Percentiles rank a stretch among this genome's conserved stretches.
Conservation (phyloP, 2,329 filamentous ascomycete genomes). For the Alternaria sp. region DNA sequence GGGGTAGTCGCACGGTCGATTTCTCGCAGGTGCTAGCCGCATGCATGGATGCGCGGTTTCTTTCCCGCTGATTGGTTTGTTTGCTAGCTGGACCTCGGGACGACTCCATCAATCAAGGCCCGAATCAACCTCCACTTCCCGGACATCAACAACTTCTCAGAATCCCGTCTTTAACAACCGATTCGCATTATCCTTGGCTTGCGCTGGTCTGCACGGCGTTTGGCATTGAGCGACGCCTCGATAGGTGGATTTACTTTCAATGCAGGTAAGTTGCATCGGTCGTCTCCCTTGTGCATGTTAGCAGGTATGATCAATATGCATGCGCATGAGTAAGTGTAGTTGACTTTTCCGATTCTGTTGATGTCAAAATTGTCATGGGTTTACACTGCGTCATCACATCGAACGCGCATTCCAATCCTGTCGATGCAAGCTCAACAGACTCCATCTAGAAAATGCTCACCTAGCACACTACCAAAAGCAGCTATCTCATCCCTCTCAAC, state of each 20-base stretch:
- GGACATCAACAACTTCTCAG: background rate
- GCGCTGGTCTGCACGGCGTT: background rate
- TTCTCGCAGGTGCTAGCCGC: too few species aligned
- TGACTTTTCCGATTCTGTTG: accelerated
- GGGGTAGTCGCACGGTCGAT: background rate
- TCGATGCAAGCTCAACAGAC: too few species aligned
- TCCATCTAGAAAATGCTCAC: too few species aligned
- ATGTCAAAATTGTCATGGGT: too few species aligned
- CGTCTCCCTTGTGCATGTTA: background rate
- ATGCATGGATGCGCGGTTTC: too few species aligned
- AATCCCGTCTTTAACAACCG: background rate
- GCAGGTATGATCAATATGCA: background rate
- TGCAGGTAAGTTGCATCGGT: too few species aligned
- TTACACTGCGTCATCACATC: background rate
- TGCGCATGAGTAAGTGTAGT: background rate
- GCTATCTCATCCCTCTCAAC: constrained; percentile 15
- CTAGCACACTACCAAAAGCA: too few species aligned
- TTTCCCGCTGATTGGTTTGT: background rate
- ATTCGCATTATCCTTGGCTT: background rate
- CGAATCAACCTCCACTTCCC: background rate
- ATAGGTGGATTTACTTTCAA: background rate
- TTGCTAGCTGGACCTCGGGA: background rate
- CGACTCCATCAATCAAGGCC: too few species aligned
- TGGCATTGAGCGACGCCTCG: background rate
- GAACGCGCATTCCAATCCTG: too few species aligned